A percentile compares a stretch with the other conserved stretches of the same genome.
phyloP scores from a whole-genome alignment of 169 alveolate genomes.

The Babesia sp. region DNA sequence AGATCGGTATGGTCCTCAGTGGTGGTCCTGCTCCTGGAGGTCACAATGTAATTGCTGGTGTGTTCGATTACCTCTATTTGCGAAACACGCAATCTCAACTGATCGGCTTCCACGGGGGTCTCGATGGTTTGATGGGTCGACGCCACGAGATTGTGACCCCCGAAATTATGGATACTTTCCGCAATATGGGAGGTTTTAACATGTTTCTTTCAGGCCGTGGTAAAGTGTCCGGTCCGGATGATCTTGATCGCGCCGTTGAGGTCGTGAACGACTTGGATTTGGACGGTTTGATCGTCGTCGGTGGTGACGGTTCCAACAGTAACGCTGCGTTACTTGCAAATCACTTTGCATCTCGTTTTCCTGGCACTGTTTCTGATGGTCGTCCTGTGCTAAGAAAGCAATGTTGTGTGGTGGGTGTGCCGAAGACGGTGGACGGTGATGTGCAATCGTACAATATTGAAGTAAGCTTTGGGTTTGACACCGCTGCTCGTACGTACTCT shows the following conservation, averaged over 20 bases:
- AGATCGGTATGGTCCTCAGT: conserved; percentile 93
- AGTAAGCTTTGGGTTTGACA: conserved; percentile 97
- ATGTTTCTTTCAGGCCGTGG: conserved; percentile 98
- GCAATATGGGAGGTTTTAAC: conserved; percentile 98
- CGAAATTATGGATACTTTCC: conserved; percentile 90
- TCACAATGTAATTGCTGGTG: conserved; percentile 97
- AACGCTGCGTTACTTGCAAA: conserved; percentile 97
- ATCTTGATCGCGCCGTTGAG: conserved; percentile 84
- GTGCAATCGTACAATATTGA: conserved; percentile 92
- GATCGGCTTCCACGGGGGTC: conserved; percentile 92
- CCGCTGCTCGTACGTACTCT: conserved; percentile 96
- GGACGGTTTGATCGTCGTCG: conserved; percentile 96
- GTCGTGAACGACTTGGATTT: conserved; percentile 87
- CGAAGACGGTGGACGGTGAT: conserved; percentile 99
- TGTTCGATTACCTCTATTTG: conserved; percentile 89
- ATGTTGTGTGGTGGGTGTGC: conserved; percentile 92
- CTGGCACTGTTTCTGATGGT: conserved; percentile 5
- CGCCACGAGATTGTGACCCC: conserved; percentile 89
- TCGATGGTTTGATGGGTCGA: conserved; percentile 91
- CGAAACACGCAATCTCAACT: conserved; percentile 88
- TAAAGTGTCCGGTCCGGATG: conserved; percentile 91
- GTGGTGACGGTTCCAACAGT: conserved; percentile 99
- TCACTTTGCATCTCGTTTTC: conserved; percentile 80
- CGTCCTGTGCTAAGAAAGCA: conserved; percentile 59
- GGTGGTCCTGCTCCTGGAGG: conserved; percentile 99